Evolutionary conservation across 345 rosid genomes (phyloP), one percentile per base, ranked within the genome.

Genomic region (Ceriops decandra): DNA sequence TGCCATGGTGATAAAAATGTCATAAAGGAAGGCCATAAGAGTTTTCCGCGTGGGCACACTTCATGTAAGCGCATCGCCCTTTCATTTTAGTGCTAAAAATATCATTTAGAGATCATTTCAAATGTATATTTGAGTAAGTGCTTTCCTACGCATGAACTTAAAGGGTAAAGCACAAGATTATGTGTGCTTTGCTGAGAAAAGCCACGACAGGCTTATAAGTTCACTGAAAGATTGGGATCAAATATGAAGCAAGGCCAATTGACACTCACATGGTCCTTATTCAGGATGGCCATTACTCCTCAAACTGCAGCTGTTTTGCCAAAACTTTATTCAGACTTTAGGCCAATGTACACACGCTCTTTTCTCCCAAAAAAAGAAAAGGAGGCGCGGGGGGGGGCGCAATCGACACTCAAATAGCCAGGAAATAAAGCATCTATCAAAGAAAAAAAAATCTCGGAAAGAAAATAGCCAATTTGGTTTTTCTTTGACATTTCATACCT

Each of bases 1-100:
- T 91, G 97, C 70, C 86, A 88, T 42, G 98, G 96, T 26, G 85
- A 85, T 74, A 77, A 72, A 75, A 76, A 65, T 62, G 83, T 80
- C 70, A 80, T 93, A 62, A 87, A 78, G 74, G 98, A 93, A 82
- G 98, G 97, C 54, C 91, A 85, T 70, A 89, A 91, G 78, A 93
- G 96, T 78, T 93, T 89, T 77, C 98, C 98, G 57, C 89, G 97
- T 38, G 95, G 96, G 47, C 97, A 91, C 74, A 81, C 96, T 74
- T 89, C 98, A 19, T 79, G 96, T 89, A 78, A 76, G 88, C 72
- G 31, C 28, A 60, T 10, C 69, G 30, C 17, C 27, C 19, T 10
- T 28, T 36, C 6, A 6, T 74, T 56, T 16, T 52, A n/a, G 11
- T 52, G 33, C 19, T 6, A 21, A 21, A 21, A 36, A 27, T 56